Percentiles rank a stretch among this genome's conserved stretches.
phyloP scores from a whole-genome alignment of 371 early-diverging fungal genomes.

The Rhizopus delemar region DNA sequence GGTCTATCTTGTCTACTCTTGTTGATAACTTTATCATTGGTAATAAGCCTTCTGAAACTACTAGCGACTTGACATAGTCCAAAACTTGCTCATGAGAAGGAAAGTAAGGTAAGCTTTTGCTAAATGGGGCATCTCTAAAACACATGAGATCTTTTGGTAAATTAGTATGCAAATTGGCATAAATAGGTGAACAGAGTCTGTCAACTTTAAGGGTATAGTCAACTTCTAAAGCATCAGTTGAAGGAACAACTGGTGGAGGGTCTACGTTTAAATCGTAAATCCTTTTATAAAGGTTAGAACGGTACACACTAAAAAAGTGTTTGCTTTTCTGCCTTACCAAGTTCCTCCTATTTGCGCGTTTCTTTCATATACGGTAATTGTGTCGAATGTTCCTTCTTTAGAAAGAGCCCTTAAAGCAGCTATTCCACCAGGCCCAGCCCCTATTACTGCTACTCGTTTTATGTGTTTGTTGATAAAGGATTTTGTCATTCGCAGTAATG shows the following conservation, averaged over 20 bases:
- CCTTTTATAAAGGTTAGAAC: slow-evolving; percentile 22
- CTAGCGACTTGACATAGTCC: slow-evolving; percentile 47
- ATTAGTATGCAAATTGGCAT: slow-evolving; percentile 62
- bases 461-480: slow-evolving; percentile 21
- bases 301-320: too few species aligned
- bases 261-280: slow-evolving; percentile 38
- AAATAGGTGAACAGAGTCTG: slow-evolving; percentile 46
- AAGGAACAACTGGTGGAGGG: slow-evolving; percentile 32
- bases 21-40: slow-evolving; percentile 47
- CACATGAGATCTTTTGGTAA: slow-evolving; percentile 61
- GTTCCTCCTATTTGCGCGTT: slow-evolving; percentile 44
- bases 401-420: slow-evolving; percentile 38
- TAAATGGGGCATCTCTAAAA: slow-evolving; percentile 53
- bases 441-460: slow-evolving; percentile 46
- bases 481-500: background rate
- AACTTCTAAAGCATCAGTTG: slow-evolving; percentile 34
- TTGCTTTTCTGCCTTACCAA: slow-evolving; percentile 33
- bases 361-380: slow-evolving; percentile 48
- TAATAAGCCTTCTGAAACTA: slow-evolving; percentile 27
- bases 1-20: slow-evolving; percentile 38
- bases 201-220: slow-evolving; percentile 28
- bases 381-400: slow-evolving; percentile 39
- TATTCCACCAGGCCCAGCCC: slow-evolving; percentile 52
- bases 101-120: slow-evolving; percentile 34
- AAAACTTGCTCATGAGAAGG: slow-evolving; percentile 48